Conservation (phyloP, 371 early-diverging fungal genomes). For the Apophysomyces elegans region DNA sequence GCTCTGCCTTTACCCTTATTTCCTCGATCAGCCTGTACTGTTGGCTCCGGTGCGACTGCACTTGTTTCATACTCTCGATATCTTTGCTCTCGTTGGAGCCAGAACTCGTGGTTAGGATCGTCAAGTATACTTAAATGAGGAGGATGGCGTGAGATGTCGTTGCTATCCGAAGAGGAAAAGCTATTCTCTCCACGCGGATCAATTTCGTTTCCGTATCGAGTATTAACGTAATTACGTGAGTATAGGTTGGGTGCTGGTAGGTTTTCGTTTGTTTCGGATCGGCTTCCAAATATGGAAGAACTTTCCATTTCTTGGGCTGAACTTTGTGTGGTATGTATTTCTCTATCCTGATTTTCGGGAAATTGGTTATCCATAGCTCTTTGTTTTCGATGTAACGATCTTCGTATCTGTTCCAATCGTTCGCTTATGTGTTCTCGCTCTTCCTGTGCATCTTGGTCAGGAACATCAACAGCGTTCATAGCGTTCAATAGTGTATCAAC, state of each 20-base stretch:
- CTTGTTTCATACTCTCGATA: neutral
- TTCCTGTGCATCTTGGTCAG: constrained; percentile 7
- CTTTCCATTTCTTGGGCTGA: neutral
- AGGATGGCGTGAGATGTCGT: neutral
- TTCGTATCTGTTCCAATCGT: constrained; percentile 16
- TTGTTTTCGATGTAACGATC: constrained; percentile 16
- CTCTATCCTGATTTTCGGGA: neutral
- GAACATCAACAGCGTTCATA: constrained; percentile 8
- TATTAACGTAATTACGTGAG: no score
- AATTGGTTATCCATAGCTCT: neutral
- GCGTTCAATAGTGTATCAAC: constrained; percentile 18
- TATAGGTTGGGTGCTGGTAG: constrained; percentile 20
- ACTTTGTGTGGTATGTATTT: neutral
- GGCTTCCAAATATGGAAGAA: neutral
- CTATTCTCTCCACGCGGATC: neutral
- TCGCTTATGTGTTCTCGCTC: constrained; percentile 15
- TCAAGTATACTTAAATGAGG: neutral
- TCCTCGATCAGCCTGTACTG: neutral
- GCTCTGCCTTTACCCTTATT: neutral
- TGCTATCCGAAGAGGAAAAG: neutral
- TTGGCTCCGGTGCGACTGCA: neutral
- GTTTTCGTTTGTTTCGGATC: constrained; percentile 2
- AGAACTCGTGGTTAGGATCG: neutral
- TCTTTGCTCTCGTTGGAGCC: no score
- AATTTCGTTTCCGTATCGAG: neutral